A percentile compares a stretch with the other conserved stretches of the same genome.
Conservation (phyloP, 495 filamentous ascomycete genomes). For the Aspergillus affinis region DNA sequence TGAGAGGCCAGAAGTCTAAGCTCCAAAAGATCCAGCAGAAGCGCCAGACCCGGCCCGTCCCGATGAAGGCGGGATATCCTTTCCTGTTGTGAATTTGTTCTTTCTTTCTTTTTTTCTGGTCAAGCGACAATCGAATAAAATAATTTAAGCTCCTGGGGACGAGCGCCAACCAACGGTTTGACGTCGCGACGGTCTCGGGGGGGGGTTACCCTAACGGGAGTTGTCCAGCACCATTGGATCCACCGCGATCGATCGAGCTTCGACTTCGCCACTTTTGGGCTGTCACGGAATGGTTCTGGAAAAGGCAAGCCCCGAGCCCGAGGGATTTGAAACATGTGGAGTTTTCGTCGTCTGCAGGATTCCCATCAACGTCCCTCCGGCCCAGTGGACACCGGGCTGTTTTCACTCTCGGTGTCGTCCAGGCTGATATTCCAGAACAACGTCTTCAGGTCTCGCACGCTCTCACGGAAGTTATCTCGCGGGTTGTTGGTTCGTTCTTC, state of each 20-base stretch:
- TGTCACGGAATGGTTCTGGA: background rate
- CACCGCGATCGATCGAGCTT: background rate
- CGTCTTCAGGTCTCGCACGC: constrained; percentile 72
- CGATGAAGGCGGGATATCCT: background rate
- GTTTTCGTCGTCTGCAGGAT: background rate
- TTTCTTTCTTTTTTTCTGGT: background rate
- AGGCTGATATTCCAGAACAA: constrained; percentile 59
- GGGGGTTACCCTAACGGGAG: background rate
- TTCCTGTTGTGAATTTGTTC: no score
- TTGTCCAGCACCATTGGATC: background rate
- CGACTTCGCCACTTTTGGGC: background rate
- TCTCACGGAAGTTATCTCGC: constrained; percentile 61
- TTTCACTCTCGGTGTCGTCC: constrained; percentile 36
- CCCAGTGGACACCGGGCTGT: constrained; percentile 25
- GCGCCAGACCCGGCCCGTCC: no score
- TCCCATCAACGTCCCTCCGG: constrained; percentile 12
- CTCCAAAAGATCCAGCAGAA: background rate
- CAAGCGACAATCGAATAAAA: background rate
- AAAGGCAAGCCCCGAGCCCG: background rate
- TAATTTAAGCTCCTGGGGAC: background rate
- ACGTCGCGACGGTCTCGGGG: background rate
- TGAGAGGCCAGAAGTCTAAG: background rate
- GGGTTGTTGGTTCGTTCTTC: constrained; percentile 65
- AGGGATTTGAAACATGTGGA: background rate
- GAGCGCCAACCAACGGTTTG: background rate